Evolutionary conservation across 495 filamentous ascomycete species (phyloP).

Genomic region (Venustampulla echinocandica): DNA sequence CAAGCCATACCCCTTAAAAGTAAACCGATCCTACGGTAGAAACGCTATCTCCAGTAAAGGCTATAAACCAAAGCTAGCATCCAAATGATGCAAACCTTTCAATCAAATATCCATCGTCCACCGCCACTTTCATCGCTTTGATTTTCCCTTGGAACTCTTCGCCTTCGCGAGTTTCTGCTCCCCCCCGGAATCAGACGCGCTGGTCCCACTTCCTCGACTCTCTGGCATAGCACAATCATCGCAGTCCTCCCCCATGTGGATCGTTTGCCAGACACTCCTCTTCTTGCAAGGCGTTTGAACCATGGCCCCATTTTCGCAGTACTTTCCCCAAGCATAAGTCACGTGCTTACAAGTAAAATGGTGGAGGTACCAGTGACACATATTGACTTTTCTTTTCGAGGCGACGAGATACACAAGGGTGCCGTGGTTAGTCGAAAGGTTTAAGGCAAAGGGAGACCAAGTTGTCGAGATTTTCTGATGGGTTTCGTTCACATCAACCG

Average conservation of each 20-base stretch:
- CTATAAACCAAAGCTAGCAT: no score
- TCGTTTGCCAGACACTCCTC: constrained; percentile 22
- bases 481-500: no score
- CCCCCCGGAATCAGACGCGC: neutral
- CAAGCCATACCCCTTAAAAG: no score
- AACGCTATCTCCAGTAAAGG: no score
- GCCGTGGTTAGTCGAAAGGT: no score
- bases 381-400: constrained; percentile 1
- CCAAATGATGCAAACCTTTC: no score
- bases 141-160: neutral
- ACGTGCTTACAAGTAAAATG: constrained; percentile 20
- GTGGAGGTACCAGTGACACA: constrained; percentile 24
- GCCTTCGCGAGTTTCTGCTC: neutral
- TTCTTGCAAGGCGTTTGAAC: constrained; percentile 24
- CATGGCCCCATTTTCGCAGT: constrained; percentile 12
- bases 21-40: no score
- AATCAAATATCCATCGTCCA: neutral
- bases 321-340: constrained; percentile 18
- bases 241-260: constrained; percentile 19
- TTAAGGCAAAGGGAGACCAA: no score
- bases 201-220: neutral
- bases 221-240: constrained; percentile 20
- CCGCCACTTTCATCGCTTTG: neutral
- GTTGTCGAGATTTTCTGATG: no score
- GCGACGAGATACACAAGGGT: neutral